A percentile compares a stretch with the other conserved stretches of the same genome.
Conservation (phyloP, 2,329 filamentous ascomycete genomes). For the Trichophaea hybrida region DNA sequence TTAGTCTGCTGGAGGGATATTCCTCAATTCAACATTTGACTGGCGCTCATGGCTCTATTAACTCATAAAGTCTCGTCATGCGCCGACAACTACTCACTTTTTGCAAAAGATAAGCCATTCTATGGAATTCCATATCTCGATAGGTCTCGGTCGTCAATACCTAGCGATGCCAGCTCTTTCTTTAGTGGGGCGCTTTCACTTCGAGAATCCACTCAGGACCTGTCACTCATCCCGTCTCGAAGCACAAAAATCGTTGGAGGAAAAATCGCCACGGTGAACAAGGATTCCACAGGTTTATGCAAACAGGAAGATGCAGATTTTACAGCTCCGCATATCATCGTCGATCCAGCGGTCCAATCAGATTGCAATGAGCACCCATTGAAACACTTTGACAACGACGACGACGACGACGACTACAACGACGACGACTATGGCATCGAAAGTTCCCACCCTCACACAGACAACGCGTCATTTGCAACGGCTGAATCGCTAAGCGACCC, state of each 20-base stretch:
- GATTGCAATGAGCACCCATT: not conserved
- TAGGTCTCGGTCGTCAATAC: slow-evolving; percentile 5
- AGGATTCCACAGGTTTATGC: not conserved
- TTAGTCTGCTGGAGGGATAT: no score
- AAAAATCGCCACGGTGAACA: not conserved
- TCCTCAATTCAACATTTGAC: not conserved
- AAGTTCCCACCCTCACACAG: not conserved
- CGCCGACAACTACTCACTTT: slow-evolving; percentile 5
- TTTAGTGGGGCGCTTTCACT: not conserved
- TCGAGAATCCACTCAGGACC: not conserved
- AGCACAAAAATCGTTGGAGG: not conserved
- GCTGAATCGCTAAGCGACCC: not conserved
- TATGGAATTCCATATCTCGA: slow-evolving; percentile 6
- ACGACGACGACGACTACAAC: not conserved
- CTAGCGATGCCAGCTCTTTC: slow-evolving; percentile 1
- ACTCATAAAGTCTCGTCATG: slow-evolving; percentile 5
- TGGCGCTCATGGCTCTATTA: slow-evolving; percentile 2
- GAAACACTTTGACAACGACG: not conserved
- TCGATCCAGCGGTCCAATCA: not conserved
- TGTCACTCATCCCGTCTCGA: not conserved
- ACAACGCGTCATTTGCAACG: slow-evolving; percentile 3
- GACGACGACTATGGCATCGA: not conserved
- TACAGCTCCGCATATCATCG: not conserved
- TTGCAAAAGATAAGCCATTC: slow-evolving; percentile 1
- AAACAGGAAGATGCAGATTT: not conserved